Evolutionary conservation across 495 filamentous ascomycete genomes (phyloP), one percentile per base, ranked within the genome.

Genomic region (Xylaria sp.): DNA sequence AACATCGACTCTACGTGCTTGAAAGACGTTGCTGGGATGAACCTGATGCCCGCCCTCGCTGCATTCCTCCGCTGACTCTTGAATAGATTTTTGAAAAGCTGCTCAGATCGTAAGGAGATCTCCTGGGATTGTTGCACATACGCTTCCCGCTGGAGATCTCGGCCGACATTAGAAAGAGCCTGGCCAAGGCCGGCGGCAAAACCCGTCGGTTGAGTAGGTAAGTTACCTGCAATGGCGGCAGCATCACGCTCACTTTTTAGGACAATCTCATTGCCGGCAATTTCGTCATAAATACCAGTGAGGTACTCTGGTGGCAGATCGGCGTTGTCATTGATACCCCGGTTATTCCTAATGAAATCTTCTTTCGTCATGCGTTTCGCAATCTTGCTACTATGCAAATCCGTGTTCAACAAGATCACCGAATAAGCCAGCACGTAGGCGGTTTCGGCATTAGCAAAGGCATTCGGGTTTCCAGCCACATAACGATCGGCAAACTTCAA

Each of bases 1-100:
- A 99, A 99, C 95, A 99, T 99, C 3, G 96, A 94, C 0, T 96
- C 96, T 62, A 97, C 92, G 81, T 99, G 96, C 72, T 92, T 95
- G 78, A 93, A 95, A 0, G 94, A 97, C 1, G 93, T 93, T 1
- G 97, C 96, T 15, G 93, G 91, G 71, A 98, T 96, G 79, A 94
- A 99, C 73, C 88, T 93, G 35, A 90, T 84, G 7, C 88, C 88
- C 19, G 90, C 85, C 69, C 90, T 92, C 6, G 92, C 83, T 3
- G 92, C 88, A 61, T 90, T 92, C 75, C 88, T 91, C 44, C 92
- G 88, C 77, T 99, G 95, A 43, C 93, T 92, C 67, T 91, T 89
- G 72, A 98, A 92, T 46, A 99, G 83, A 68, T 90, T 94, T 74
- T 93, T 95, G 81, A 97, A 97, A 8, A 97, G 88, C 78, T 97